Conservation (phyloP, 805 yeast species). For the Kazachstania taianensis region DNA sequence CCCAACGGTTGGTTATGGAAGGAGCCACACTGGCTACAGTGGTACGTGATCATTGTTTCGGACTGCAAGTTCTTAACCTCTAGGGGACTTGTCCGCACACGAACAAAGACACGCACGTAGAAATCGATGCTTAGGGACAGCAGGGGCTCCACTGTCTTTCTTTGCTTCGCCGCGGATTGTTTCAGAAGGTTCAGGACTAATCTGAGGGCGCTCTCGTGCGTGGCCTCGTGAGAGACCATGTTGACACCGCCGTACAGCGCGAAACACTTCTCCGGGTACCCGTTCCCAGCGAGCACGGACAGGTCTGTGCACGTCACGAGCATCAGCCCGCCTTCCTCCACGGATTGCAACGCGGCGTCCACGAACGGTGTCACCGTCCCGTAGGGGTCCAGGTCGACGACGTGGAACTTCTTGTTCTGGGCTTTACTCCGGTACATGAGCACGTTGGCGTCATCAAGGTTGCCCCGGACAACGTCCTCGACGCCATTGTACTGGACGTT, state of each 20-base stretch:
- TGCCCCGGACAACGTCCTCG: constrained; percentile 45
- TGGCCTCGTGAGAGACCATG: constrained; percentile 63
- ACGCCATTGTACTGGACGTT: constrained; percentile 64
- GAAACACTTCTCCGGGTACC: constrained; percentile 94
- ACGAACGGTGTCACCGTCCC: constrained; percentile 96
- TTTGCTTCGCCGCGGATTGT: constrained; percentile 80
- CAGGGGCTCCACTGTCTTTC: constrained; percentile 77
- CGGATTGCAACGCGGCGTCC: constrained; percentile 78
- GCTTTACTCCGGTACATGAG: constrained; percentile 49
- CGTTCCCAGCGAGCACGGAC: constrained; percentile 90
- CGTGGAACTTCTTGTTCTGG: constrained; percentile 51
- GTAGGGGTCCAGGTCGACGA: constrained; percentile 91
- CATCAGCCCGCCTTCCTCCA: constrained; percentile 76
- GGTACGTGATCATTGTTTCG: constrained; percentile 65
- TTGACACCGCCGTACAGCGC: constrained; percentile 91
- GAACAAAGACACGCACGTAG: constrained; percentile 77
- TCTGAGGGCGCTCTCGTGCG: constrained; percentile 89
- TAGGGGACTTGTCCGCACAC: constrained; percentile 67
- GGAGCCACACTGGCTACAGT: constrained; percentile 83
- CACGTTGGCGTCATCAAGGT: constrained; percentile 84
- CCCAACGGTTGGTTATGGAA: constrained; percentile 69
- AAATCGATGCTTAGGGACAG: constrained; percentile 82
- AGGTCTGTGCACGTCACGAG: constrained; percentile 94
- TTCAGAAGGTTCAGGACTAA: constrained; percentile 70
- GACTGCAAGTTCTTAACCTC: constrained; percentile 72